Conservation (phyloP, 331 rosid species). For the Quercus lobata region DNA sequence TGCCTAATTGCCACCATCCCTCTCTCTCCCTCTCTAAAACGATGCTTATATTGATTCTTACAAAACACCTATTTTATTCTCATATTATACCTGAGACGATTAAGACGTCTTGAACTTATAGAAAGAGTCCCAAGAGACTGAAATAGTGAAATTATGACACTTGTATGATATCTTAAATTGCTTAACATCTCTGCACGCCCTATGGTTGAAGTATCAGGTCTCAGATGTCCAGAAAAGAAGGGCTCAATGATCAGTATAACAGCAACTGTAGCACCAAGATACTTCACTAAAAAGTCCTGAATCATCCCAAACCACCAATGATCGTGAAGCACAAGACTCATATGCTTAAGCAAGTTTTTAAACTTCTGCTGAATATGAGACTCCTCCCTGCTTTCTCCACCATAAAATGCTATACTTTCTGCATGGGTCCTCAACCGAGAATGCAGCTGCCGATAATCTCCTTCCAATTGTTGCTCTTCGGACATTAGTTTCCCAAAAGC, state of each 20-base stretch:
- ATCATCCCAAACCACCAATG: slow-evolving; percentile 99
- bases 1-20: slow-evolving; percentile 7
- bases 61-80: background rate
- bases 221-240: slow-evolving; percentile 87
- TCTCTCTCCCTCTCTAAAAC: background rate
- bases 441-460: slow-evolving; percentile 95
- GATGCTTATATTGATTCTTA: background rate
- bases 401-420: slow-evolving; percentile 96
- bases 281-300: slow-evolving; percentile 89
- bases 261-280: slow-evolving; percentile 98
- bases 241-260: slow-evolving; percentile 95
- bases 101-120: slow-evolving; percentile 85
- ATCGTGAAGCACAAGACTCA: slow-evolving; percentile 70
- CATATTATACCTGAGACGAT: slow-evolving; percentile 80
- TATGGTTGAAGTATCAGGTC: slow-evolving; percentile 93
- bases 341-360: slow-evolving; percentile 55
- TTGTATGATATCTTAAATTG: slow-evolving; percentile 97
- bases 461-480: slow-evolving; percentile 90
- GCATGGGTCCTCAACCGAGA: slow-evolving; percentile 95
- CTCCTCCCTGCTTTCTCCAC: slow-evolving; percentile 92
- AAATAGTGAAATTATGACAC: slow-evolving; percentile 88
- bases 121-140: slow-evolving; percentile 97
- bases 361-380: slow-evolving; percentile 83
- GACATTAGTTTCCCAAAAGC: slow-evolving; percentile 95
- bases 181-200: slow-evolving; percentile 99